Conservation (phyloP, 2,329 filamentous ascomycete genomes). For the Pseudogymnoascus destructans region DNA sequence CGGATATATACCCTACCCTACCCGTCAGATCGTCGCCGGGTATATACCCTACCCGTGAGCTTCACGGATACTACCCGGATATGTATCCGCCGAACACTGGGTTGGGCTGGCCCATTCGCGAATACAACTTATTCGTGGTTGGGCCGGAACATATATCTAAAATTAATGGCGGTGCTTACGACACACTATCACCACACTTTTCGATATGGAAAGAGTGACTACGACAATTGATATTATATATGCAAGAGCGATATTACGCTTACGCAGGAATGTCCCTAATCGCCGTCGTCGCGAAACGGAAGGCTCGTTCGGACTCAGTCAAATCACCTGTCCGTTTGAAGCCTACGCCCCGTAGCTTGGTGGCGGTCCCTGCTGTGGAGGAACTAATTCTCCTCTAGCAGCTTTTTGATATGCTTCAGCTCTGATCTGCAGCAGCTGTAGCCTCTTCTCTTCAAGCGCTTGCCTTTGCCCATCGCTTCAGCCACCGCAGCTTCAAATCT, state of each 20-base stretch:
- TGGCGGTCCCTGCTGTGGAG: not conserved
- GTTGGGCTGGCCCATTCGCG: too few relatives aligned
- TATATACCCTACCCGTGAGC: too few relatives aligned
- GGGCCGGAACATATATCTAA: too few relatives aligned
- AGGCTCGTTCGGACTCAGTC: not conserved
- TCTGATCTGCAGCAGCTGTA: constrained; percentile 33
- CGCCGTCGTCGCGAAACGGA: not conserved
- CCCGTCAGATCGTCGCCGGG: too few relatives aligned
- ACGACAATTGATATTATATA: not conserved
- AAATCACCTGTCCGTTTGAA: not conserved
- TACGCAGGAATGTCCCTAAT: not conserved
- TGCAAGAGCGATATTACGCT: not conserved
- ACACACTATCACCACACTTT: too few relatives aligned
- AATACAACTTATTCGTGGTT: too few relatives aligned
- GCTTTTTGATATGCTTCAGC: constrained; percentile 31
- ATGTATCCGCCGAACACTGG: too few relatives aligned
- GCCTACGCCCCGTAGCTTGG: not conserved
- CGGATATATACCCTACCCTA: too few relatives aligned
- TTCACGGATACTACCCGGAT: too few relatives aligned
- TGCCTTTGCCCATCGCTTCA: constrained; percentile 23
- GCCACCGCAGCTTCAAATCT: constrained; percentile 23
- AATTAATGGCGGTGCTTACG: too few relatives aligned
- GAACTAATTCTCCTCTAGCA: constrained; percentile 14
- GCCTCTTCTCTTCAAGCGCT: constrained; percentile 28
- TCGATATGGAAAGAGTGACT: not conserved